Base-by-base conservation (phyloP, 208 protist genomes). In the Leishmania tarentolae region DNA sequence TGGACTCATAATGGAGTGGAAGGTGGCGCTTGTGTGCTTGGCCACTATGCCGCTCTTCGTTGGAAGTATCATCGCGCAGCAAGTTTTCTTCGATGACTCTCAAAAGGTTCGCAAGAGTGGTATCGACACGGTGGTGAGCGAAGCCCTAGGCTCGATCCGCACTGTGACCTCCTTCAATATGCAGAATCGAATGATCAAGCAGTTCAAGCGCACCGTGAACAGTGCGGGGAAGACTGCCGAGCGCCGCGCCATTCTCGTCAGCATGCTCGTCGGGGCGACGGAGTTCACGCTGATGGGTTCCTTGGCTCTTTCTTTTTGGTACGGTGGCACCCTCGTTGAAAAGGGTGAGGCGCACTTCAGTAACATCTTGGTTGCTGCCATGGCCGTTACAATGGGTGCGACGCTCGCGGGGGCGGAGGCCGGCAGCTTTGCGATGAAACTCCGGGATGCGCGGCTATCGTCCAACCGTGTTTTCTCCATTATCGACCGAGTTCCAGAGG, bases 161-260 rank as follows among this genome's bases (percentile, higher is more conserved):
- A 96, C 93, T 28, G 89, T 96, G 3, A 88, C 82, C 65, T 93
- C 93, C 46, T 96, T 96, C 72, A 95, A 94, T 84, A 80, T 95
- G 68, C 83, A 93, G 72, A 50, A 80, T 56, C 52, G 88, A 56
- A 74, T 85, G 44, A 59, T 87, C 46, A 80, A 35, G 73, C 65
- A 66, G 47, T 93, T 88, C 83, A 66, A 74, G 40, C 79, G 68
- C 0, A 65, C 75, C 19, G 68, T 94, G 37, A 72, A 86, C 65
- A 15, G 70, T 9, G 81, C 86, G 56, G 35, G 78, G 57, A 82
- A 84, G 57, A 75, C 44, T 8, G 44, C 82, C 42, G 83, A 88
- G 44, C 81, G 81, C 5, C 84, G 78, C 52, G 65, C 61, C 15
- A 74, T 89, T 28, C 21, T 88, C 53, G 81, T 93, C 61, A 87